phyloP scores from a whole-genome alignment of 2,329 filamentous ascomycete species.

The Penicillium polonicum region DNA sequence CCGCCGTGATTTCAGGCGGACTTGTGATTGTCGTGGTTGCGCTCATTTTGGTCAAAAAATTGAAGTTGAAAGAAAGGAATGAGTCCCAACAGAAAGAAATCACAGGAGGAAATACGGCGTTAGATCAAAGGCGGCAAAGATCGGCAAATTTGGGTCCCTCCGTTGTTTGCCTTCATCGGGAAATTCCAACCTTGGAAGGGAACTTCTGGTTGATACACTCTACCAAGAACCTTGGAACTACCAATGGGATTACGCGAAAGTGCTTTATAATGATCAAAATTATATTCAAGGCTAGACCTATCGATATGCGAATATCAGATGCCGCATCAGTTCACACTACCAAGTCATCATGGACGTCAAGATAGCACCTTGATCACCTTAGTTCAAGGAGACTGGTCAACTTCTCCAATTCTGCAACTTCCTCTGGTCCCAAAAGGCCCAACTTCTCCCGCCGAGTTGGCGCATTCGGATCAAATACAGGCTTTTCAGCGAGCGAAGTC shows the following conservation, averaged over 20 bases:
- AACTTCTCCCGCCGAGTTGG: constrained; percentile 66
- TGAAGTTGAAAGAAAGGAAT: not conserved
- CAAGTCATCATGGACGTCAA: not conserved
- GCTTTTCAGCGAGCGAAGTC: constrained; percentile 69
- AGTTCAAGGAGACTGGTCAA: constrained; percentile 6
- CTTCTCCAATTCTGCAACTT: constrained; percentile 37
- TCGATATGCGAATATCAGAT: too few relatives aligned
- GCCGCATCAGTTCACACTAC: not conserved
- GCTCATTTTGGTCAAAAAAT: constrained; percentile 29
- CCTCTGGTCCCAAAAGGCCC: constrained; percentile 60
- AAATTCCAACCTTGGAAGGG: not conserved
- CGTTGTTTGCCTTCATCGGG: not conserved
- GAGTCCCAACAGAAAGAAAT: not conserved
- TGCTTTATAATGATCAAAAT: not conserved
- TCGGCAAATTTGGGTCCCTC: constrained; percentile 9
- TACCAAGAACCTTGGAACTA: not conserved
- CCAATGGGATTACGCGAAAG: not conserved
- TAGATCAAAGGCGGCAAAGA: constrained; percentile 14
- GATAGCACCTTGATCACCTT: not conserved
- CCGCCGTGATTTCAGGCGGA: constrained; percentile 70
- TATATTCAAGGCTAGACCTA: not conserved
- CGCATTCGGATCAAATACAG: constrained; percentile 63
- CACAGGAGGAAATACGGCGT: constrained; percentile 9
- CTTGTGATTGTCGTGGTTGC: constrained; percentile 52
- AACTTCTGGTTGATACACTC: not conserved